Evolutionary conservation across 805 yeast species (phyloP).

Genomic region (Candida coleopterorum): DNA sequence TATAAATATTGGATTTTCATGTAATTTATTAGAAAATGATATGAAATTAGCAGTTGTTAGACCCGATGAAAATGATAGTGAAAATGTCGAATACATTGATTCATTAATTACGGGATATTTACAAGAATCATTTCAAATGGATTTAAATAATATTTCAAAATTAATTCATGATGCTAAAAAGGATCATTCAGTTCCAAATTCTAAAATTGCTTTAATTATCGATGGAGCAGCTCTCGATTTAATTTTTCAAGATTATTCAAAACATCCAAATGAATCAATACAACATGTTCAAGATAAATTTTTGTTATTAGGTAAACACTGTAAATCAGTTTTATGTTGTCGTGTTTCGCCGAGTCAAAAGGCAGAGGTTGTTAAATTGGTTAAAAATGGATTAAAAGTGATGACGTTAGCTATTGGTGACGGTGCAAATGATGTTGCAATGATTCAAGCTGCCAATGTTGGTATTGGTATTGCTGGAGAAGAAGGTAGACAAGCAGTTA

Average conservation of each 20-base stretch:
- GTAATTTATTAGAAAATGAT: conserved; percentile 60
- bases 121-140: conserved; percentile 41
- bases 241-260: conserved; percentile 30
- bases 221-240: conserved; percentile 63
- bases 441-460: conserved; percentile 82
- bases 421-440: conserved; percentile 84
- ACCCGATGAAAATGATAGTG: conserved; percentile 53
- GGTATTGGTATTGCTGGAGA: conserved; percentile 88
- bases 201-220: conserved; percentile 55
- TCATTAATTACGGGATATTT: conserved; percentile 44
- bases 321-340: conserved; percentile 76
- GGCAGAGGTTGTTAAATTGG: conserved; percentile 67
- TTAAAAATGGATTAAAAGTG: conserved; percentile 58
- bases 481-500: conserved; percentile 83
- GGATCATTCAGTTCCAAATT: conserved; percentile 63
- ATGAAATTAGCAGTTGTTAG: conserved; percentile 68
- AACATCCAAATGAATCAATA: conserved; percentile 7
- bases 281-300: conserved; percentile 42
- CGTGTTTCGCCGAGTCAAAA: conserved; percentile 83
- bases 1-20: conserved; percentile 75
- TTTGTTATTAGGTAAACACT: conserved; percentile 66
- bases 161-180: conserved; percentile 46
- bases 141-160: conserved; percentile 21
- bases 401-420: conserved; percentile 83
- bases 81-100: conserved; percentile 32